Percentiles rank a stretch among this genome's conserved stretches.
Conservation (phyloP, 2,329 filamentous ascomycete genomes). For the Trichoderma aggressivum region DNA sequence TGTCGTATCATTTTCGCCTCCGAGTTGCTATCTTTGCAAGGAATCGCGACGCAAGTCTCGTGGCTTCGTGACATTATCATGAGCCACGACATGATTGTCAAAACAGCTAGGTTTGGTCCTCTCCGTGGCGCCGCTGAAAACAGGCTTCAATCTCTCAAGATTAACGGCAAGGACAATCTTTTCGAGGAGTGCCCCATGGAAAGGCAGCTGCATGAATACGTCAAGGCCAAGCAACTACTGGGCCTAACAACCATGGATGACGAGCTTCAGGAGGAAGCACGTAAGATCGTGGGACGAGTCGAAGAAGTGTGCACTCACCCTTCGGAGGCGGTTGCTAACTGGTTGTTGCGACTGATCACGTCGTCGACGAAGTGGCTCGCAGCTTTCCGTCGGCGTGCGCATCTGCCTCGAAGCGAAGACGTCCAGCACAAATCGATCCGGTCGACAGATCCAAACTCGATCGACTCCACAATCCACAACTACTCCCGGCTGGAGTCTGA, state of each 20-base stretch:
- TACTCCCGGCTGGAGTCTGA: slow-evolving; percentile 55
- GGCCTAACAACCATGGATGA: slow-evolving; percentile 58
- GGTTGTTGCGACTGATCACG: slow-evolving; percentile 52
- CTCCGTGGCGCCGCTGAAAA: slow-evolving; percentile 46
- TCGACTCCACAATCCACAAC: slow-evolving; percentile 59
- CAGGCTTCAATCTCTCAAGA: slow-evolving; percentile 46
- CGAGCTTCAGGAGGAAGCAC: slow-evolving; percentile 59
- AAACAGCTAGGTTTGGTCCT: slow-evolving; percentile 47
- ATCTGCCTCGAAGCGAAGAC: slow-evolving; percentile 56
- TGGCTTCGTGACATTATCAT: slow-evolving; percentile 61
- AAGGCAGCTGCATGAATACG: slow-evolving; percentile 51
- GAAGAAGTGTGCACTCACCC: slow-evolving; percentile 51
- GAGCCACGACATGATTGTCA: slow-evolving; percentile 41
- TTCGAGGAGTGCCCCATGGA: slow-evolving; percentile 58
- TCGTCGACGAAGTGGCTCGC: slow-evolving; percentile 53
- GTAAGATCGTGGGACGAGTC: slow-evolving; percentile 54
- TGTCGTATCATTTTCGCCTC: slow-evolving; percentile 55
- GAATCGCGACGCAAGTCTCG: slow-evolving; percentile 37
- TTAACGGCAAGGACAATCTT: slow-evolving; percentile 56
- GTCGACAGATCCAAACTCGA: slow-evolving; percentile 51
- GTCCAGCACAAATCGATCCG: slow-evolving; percentile 46
- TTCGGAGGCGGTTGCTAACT: slow-evolving; percentile 51
- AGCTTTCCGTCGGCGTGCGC: slow-evolving; percentile 53
- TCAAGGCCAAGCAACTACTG: slow-evolving; percentile 48
- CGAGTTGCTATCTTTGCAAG: slow-evolving; percentile 44